phyloP scores from a whole-genome alignment of 1,284 basidiomycete species.

The Gomphus bonarii region DNA sequence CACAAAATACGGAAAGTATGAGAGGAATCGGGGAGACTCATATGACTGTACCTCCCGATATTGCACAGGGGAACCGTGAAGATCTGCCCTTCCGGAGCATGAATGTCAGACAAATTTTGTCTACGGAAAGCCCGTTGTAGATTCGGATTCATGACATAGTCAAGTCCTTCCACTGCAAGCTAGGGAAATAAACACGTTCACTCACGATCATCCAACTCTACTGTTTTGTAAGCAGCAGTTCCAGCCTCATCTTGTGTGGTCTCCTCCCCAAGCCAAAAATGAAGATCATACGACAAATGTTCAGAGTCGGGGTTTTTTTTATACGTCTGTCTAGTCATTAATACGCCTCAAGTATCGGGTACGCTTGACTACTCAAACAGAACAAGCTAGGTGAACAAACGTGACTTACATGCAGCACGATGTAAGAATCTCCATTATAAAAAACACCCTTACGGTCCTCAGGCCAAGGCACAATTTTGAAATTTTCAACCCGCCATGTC shows the following conservation, averaged over 20 bases:
- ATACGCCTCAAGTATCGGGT: neutral
- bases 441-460: constrained; percentile 41
- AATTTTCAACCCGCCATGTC: constrained; percentile 53
- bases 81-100: constrained; percentile 24
- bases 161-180: neutral
- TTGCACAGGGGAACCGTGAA: constrained; percentile 44
- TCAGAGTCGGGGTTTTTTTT: constrained; percentile 38
- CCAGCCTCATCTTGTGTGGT: constrained; percentile 56
- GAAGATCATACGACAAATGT: constrained; percentile 44
- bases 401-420: constrained; percentile 42
- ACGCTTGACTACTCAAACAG: neutral
- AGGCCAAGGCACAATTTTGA: constrained; percentile 44
- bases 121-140: neutral
- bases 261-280: constrained; percentile 54
- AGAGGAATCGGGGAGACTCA: constrained; percentile 48
- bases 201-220: constrained; percentile 57
- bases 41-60: constrained; percentile 51
- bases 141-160: neutral
- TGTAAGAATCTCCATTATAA: constrained; percentile 56
- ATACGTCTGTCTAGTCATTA: constrained; percentile 31
- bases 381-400: neutral
- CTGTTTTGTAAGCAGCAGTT: constrained; percentile 58
- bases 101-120: neutral
- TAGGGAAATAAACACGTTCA: constrained; percentile 6
- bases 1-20: constrained; percentile 46